These are phyloP conservation scores for Lagerstroemia speciosa DNA, from an alignment of 345 rosid species.

Conservation along the genomic window DNA sequence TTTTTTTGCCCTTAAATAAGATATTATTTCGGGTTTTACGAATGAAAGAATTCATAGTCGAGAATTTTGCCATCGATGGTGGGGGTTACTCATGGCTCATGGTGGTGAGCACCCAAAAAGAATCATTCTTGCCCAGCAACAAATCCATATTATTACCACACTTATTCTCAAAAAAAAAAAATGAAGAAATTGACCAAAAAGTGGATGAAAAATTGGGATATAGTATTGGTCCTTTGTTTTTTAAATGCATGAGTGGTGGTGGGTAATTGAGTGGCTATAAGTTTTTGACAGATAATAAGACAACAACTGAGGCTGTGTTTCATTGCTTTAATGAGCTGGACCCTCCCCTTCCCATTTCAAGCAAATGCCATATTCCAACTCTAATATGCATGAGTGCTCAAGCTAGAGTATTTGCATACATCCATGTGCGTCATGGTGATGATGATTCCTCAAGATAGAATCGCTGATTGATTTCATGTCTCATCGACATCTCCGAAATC, in stretches of 20 bases:
- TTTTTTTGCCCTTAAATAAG: not conserved
- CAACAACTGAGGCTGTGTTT: conserved; percentile 3
- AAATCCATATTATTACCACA: too few species aligned
- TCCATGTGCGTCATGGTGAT: not conserved
- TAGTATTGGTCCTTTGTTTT: not conserved
- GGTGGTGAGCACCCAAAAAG: too few species aligned
- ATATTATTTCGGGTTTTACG: too few species aligned
- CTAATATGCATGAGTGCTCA: not conserved
- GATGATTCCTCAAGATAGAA: not conserved
- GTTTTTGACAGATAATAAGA: conserved; percentile 8
- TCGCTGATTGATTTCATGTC: not conserved
- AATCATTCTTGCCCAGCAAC: too few species aligned
- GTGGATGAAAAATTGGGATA: not conserved
- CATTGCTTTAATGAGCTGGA: conserved; percentile 11
- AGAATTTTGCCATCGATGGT: too few species aligned
- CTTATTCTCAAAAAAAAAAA: too few species aligned
- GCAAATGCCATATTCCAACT: conserved; percentile 2
- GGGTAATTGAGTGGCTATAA: conserved; percentile 6
- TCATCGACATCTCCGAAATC: not conserved
- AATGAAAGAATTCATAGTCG: too few species aligned
- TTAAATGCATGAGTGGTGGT: not conserved
- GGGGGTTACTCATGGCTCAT: too few species aligned
- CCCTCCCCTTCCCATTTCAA: conserved; percentile 5
- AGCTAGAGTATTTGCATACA: not conserved
- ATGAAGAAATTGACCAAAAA: not conserved